Percentiles rank a stretch among this genome's conserved stretches.
Conservation (phyloP, 192 early-diverging fungal genomes). For the Dissophora globulifera region DNA sequence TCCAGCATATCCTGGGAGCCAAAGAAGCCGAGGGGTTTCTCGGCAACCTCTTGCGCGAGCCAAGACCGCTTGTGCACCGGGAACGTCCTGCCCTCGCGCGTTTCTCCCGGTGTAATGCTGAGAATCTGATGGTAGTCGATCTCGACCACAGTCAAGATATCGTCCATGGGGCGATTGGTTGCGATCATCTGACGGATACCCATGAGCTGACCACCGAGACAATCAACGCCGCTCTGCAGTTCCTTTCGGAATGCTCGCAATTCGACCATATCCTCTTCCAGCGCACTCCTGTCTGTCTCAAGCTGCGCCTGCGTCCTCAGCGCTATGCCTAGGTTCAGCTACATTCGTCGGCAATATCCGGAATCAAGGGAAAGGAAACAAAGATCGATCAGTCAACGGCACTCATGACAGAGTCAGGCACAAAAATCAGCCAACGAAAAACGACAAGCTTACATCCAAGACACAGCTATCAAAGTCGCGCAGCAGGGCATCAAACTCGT, state of each 20-base stretch:
- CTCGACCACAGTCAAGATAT: constrained; percentile 43
- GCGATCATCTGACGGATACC: constrained; percentile 54
- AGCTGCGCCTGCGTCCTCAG: constrained; percentile 46
- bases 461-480: constrained; percentile 54
- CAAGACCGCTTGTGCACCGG: constrained; percentile 50
- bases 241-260: constrained; percentile 38
- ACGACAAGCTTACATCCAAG: constrained; percentile 33
- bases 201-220: constrained; percentile 43
- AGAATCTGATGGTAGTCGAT: constrained; percentile 40
- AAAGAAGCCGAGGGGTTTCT: constrained; percentile 48
- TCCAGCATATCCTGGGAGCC: constrained; percentile 50
- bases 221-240: constrained; percentile 41
- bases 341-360: background rate
- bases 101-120: constrained; percentile 31
- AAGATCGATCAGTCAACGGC: too few relatives aligned
- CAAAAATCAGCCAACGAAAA: background rate
- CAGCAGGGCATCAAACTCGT: constrained; percentile 50
- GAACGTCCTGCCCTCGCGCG: constrained; percentile 40
- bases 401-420: background rate
- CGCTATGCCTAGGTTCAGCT: constrained; percentile 49
- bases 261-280: constrained; percentile 50
- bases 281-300: constrained; percentile 45
- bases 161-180: constrained; percentile 45
- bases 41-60: constrained; percentile 47
- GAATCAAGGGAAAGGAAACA: too few relatives aligned